Base-by-base conservation (phyloP, 2,329 filamentous ascomycete species). In the Fusarium marasasianum region DNA sequence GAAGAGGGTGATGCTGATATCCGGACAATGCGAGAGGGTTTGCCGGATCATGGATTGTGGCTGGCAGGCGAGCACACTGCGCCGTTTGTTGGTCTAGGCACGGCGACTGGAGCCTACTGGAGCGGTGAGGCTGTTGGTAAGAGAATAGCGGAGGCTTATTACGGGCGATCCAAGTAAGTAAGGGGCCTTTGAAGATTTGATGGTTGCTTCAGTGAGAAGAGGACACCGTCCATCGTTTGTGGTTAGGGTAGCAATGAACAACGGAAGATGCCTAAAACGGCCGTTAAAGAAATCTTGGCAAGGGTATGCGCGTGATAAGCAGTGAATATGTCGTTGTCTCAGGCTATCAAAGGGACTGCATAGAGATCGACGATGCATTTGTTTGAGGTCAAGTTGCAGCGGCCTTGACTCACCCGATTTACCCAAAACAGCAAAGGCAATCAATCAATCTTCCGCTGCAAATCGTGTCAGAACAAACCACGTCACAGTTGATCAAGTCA, bases 41-140 rank as follows among this genome's bases (percentile, higher is more conserved):
- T 93, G 73, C 91, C 91, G 2, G 90, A 90, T 18, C 84, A 90
- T 29, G 91, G 93, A 0, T 79, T 98, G 14, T 98, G 95, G 95
- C 86, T 98, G 74, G 95, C 95, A 0, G 95, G 95, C 0, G 95
- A 98, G 83, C 95, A 98, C 83, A 97, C 94, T 29, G 92, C 94
- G 62, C 95, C 95, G 9, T 97, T 98, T 84, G 91, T 97, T 35
- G 95, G 93, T 17, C 82, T 98, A 70, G 96, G 95, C 0, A 98
- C 95, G 9, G 93, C 92, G 18, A 97, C 94, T 2, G 96, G 96
- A 2, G 96, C 96, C 17, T 98, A 94, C 81, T 97, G 94, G 94
- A 94, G 93, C 80, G 95, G 95, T 3, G 94, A 97, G 84, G 89
- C 88, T 26, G 93, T 95, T 40, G 95, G 88, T 3, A 88, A 86